A percentile compares a stretch with the other conserved stretches of the same genome.
Evolutionary conservation across 2,329 filamentous ascomycete genomes (phyloP).

Genomic region (Aspergillus pseudotamarii): DNA sequence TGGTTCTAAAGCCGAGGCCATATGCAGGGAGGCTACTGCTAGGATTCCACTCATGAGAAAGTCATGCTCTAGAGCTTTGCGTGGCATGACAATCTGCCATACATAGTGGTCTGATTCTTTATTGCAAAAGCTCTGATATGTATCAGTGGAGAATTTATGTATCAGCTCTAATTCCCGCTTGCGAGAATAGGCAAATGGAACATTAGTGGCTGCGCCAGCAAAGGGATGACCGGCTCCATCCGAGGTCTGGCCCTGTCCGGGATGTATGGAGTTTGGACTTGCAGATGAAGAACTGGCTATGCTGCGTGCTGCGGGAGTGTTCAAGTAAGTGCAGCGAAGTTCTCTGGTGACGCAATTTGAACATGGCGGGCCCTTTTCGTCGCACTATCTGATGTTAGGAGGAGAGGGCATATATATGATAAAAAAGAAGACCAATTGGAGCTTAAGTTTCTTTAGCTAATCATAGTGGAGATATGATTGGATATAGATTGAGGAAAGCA

Average conservation of each 20-base stretch:
- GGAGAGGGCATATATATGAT: neutral
- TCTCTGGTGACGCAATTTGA: constrained; percentile 41
- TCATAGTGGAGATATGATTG: neutral
- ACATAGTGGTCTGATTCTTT: constrained; percentile 33
- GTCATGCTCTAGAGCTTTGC: constrained; percentile 42
- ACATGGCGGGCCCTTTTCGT: constrained; percentile 44
- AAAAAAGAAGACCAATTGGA: neutral
- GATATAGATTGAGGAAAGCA: neutral
- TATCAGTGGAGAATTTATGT: constrained; percentile 55
- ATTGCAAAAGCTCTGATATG: constrained; percentile 47
- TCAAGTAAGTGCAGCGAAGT: constrained; percentile 35
- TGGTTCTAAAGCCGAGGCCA: constrained; percentile 35
- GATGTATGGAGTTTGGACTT: constrained; percentile 11
- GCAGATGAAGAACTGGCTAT: constrained; percentile 8
- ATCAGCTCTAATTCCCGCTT: constrained; percentile 53
- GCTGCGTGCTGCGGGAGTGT: constrained; percentile 21
- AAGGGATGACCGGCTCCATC: neutral
- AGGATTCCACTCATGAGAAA: constrained; percentile 48
- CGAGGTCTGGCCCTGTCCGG: neutral
- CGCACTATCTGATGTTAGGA: constrained; percentile 35
- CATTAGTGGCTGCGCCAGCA: neutral
- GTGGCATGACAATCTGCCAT: constrained; percentile 47
- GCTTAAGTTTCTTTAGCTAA: neutral
- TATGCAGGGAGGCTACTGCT: constrained; percentile 44
- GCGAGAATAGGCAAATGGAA: constrained; percentile 20